These are phyloP conservation scores for Vitis hybrid DNA, from an alignment of 177 flowering plant genomes.

Conservation along the genomic window DNA sequence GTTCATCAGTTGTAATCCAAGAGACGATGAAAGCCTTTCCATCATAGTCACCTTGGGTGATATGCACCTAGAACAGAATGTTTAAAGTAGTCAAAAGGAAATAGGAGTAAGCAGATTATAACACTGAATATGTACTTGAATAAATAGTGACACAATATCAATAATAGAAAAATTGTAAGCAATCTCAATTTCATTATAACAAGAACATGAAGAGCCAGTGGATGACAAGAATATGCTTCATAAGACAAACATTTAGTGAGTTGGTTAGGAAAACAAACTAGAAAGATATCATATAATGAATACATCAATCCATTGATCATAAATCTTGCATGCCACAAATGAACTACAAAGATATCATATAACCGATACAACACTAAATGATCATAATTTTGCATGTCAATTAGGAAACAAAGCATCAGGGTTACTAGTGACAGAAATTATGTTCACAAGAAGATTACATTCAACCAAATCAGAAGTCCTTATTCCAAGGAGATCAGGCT, in stretches of 20 bases:
- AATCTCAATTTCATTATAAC: not conserved
- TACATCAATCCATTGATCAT: too few relatives aligned
- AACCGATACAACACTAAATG: too few relatives aligned
- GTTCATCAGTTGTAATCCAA: constrained; percentile 83
- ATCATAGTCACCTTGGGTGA: constrained; percentile 97
- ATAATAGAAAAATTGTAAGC: not conserved
- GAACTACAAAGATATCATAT: too few relatives aligned
- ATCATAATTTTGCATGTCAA: too few relatives aligned
- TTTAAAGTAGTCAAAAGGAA: not conserved
- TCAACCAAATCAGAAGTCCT: too few relatives aligned
- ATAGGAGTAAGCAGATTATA: not conserved
- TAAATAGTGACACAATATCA: not conserved
- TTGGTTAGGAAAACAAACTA: not conserved
- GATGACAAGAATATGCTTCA: not conserved
- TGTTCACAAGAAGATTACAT: not conserved
- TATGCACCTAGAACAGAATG: constrained; percentile 64
- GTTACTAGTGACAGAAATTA: not conserved
- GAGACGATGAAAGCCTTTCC: constrained; percentile 88
- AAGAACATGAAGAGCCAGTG: not conserved
- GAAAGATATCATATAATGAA: not conserved
- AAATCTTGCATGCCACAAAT: too few relatives aligned
- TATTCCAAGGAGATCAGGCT: too few relatives aligned
- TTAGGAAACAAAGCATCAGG: too few relatives aligned
- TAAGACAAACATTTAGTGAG: not conserved
- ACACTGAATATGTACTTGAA: not conserved